Evolutionary conservation across 371 early-diverging fungal species (phyloP), one percentile per base, ranked within the genome.

Genomic region (Catenaria anguillulae): DNA sequence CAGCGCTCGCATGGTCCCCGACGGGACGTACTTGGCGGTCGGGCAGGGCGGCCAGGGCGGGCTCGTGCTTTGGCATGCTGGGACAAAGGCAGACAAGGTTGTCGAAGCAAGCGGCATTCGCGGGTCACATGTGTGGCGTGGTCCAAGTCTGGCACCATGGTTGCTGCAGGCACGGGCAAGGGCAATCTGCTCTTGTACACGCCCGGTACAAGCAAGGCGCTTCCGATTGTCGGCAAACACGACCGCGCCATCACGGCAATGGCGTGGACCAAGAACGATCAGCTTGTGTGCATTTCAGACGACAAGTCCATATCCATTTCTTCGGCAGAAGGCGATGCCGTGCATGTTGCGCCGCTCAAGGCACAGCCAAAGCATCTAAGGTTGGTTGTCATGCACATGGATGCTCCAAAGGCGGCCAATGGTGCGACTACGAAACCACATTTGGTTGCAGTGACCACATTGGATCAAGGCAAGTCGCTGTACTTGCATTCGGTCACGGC

Each of bases 211-310:
- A 29, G 8, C 15, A 26, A 31, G 17, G 13, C 52, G 31, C 10
- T 36, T 26, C 58, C 58, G 29, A 31, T 58, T 10, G 35, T 58
- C 26, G 58, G 58, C 40, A 58, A 58, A 31, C 58, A 58, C 43
- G 31, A 42, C 15, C 36, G 42, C 36, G 58, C 58, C 31, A 58
- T 58, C 24, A 58, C 58, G 17, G 8, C 3, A 13, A 35, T 33
- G 1, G 36, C 43, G 8, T 58, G 58, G 36, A 58, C 58, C 21
- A 13, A 21, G 2, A 24, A 58, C 36, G 42, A 33, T 17, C 19
- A 24, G 29, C 17, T 36, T 24, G 31, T 58, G 4, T 6, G 8
- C 2, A 1, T 36, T 21, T 34, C 36, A 15, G 58, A 42, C 24
- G 58, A 58, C 31, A 33, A 35, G 13, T 17, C 36, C 26, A 15